Evolutionary conservation across 441 rosid genomes (phyloP), one percentile per base, ranked within the genome.

Genomic region (Isatis lusitanica): DNA sequence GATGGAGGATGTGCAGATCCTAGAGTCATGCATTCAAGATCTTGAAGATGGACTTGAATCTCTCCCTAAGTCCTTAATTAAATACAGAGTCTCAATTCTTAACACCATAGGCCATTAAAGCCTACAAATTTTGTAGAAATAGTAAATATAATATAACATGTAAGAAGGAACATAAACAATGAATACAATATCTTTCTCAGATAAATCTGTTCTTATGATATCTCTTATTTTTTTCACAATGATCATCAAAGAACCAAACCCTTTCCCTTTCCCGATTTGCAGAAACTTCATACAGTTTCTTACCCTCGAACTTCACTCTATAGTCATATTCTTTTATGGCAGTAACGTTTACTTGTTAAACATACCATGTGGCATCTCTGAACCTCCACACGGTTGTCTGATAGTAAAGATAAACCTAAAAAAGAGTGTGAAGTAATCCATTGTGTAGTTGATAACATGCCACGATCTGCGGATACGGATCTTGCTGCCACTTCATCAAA

Each of bases 1-100:
- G 50, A 61, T 60, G 48, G 64, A 66, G 0, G 46, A 69, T 46
- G 28, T 59, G 9, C 73, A 67, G 36, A 73, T 51, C n/a, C 33
- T 76, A 68, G 79, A 77, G 56, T 58, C 53, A 5, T 75, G 77
- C 60, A 69, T 83, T 62, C 80, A 72, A 66, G 82, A 75, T 59
- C 65, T 75, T 33, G 85, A 79, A 73, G 70, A 73, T 12, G 80
- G 69, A 36, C 58, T 75, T 59, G 78, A 80, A 13, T 40, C 63
- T 13, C 53, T 82, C 1, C 78, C 51, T 0, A 80, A 82, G 64
- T 31, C 73, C 4, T 52, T 81, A 58, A 68, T 83, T 9, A 81
- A 74, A 70, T 68, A 66, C 21, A 76, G 83, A 75, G 72, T 59
- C 18, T 42, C 77, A 42, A 12, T 73, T 56, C 71, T 83, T 26